A percentile compares a stretch with the other conserved stretches of the same genome.
Evolutionary conservation across 1,139 yeast species (phyloP).

Genomic region (Debaryomyces singareniensis): DNA sequence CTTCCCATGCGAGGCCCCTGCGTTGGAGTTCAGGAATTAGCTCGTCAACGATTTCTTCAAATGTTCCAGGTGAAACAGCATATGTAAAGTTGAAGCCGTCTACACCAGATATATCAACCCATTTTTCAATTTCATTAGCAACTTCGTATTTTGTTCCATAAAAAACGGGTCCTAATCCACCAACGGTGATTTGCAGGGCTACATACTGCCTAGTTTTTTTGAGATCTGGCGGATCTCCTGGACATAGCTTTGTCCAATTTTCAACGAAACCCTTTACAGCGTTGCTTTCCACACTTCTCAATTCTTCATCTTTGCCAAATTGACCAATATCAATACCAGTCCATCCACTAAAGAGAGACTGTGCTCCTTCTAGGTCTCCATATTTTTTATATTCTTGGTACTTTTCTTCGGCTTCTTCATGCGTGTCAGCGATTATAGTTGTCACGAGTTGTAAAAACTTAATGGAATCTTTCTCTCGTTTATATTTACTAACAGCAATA

Average conservation of each 20-base stretch:
- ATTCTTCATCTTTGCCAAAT: conserved; percentile 22
- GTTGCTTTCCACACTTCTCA: conserved; percentile 21
- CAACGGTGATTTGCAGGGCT: conserved; percentile 22
- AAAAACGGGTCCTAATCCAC: conserved; percentile 24
- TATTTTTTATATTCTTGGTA: conserved; percentile 22
- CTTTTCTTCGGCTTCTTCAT: conserved; percentile 28
- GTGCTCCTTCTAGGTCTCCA: conserved; percentile 34
- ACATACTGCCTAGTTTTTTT: conserved; percentile 20
- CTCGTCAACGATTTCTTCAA: conserved; percentile 22
- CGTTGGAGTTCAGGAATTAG: conserved; percentile 20
- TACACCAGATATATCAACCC: conserved; percentile 23
- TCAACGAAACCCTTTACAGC: conserved; percentile 24
- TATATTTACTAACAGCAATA: conserved; percentile 20
- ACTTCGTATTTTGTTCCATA: conserved; percentile 18
- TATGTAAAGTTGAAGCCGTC: conserved; percentile 26
- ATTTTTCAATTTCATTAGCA: conserved; percentile 23
- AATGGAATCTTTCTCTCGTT: conserved; percentile 27
- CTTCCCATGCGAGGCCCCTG: conserved; percentile 22
- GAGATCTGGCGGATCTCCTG: conserved; percentile 19
- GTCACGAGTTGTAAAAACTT: conserved; percentile 29
- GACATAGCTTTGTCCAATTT: conserved; percentile 23
- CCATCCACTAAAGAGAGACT: conserved; percentile 32
- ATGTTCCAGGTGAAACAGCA: conserved; percentile 20
- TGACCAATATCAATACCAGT: conserved; percentile 29
- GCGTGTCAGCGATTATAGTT: conserved; percentile 27